phyloP scores from a whole-genome alignment of 208 protist genomes.

The Acanthamoeba polyphaga region DNA sequence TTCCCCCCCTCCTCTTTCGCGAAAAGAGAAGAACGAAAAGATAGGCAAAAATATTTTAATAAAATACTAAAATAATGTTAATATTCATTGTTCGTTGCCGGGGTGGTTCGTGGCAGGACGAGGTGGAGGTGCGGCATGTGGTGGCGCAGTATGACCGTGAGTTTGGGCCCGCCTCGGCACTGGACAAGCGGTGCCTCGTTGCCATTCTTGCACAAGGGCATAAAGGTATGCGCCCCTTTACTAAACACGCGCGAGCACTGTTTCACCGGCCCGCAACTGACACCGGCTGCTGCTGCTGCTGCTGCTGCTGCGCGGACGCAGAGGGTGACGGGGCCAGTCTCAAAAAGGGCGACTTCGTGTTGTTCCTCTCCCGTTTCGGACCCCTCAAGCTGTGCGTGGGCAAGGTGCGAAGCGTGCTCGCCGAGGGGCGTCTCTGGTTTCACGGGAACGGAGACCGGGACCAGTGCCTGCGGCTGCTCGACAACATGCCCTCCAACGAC shows the following conservation, averaged over 20 bases:
- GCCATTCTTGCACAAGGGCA: constrained; percentile 20
- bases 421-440: constrained; percentile 36
- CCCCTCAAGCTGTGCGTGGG: constrained; percentile 16
- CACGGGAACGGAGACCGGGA: constrained; percentile 50
- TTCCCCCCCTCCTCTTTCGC: background rate
- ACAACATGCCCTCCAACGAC: constrained; percentile 42
- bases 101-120: background rate
- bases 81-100: background rate
- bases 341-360: background rate
- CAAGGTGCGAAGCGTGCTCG: constrained; percentile 43
- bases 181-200: constrained; percentile 21
- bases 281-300: background rate
- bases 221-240: background rate
- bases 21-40: background rate
- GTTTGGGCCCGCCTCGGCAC: background rate
- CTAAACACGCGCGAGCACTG: background rate
- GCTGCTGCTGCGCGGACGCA: background rate
- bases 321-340: background rate
- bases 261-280: background rate
- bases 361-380: constrained; percentile 44
- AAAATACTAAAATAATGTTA: too few relatives aligned
- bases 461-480: background rate
- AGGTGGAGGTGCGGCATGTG: constrained; percentile 19
- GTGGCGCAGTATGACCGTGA: constrained; percentile 9
- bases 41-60: too few relatives aligned